Conservation (phyloP, 2,329 filamentous ascomycete genomes). For the Coniochaeta sp. region DNA sequence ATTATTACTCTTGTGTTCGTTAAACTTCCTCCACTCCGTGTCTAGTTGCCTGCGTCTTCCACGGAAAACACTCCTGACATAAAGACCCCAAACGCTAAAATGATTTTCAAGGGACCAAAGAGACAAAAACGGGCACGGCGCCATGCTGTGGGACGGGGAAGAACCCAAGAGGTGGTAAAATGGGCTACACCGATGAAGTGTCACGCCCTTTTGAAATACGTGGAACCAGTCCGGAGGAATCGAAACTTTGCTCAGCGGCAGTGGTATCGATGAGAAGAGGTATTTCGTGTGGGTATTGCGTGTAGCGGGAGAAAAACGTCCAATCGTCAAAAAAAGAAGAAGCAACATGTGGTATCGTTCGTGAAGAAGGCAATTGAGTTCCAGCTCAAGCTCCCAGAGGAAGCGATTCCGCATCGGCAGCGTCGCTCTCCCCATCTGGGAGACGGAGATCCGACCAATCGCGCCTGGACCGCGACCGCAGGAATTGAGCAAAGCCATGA, state of each 20-base stretch:
- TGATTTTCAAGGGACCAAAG: background rate
- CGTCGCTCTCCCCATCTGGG: conserved; percentile 24
- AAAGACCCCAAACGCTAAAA: background rate
- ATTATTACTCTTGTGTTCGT: too few species aligned
- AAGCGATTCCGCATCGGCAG: background rate
- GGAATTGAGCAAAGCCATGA: background rate
- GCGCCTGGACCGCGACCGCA: conserved; percentile 12
- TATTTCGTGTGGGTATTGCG: background rate
- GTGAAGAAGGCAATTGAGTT: too few species aligned
- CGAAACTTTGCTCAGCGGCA: background rate
- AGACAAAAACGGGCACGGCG: background rate
- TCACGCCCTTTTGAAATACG: too few species aligned
- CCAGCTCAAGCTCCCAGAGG: background rate
- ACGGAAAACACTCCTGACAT: too few species aligned
- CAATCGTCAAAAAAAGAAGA: too few species aligned
- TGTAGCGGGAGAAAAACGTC: too few species aligned
- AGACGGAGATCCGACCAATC: conserved; percentile 31
- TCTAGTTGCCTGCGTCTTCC: too few species aligned
- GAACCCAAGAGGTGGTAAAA: background rate
- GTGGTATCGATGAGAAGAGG: background rate
- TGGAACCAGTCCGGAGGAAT: background rate
- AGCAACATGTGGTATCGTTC: too few species aligned
- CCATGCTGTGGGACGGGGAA: background rate
- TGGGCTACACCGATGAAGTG: too few species aligned
- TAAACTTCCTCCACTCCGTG: too few species aligned